phyloP scores from a whole-genome alignment of 495 filamentous ascomycete species.

The Antarctomyces pellizariae region DNA sequence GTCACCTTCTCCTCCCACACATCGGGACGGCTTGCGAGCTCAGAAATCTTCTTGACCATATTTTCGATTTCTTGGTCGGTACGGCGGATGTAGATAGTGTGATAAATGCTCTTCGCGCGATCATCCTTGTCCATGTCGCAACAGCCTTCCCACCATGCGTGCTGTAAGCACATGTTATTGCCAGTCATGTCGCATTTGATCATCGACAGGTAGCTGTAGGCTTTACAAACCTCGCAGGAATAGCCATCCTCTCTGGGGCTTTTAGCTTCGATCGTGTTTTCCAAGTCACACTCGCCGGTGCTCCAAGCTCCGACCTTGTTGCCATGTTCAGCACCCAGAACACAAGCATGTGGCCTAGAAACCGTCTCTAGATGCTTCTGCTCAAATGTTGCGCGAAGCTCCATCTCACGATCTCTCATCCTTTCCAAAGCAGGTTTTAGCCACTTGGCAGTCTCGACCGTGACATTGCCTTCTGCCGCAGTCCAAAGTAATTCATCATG shows the following conservation, averaged over 20 bases:
- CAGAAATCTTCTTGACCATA: constrained; percentile 52
- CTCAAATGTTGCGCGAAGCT: constrained; percentile 41
- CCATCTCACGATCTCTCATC: constrained; percentile 47
- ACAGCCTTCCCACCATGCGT: constrained; percentile 57
- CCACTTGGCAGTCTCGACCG: constrained; percentile 88
- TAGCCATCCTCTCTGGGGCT: constrained; percentile 77
- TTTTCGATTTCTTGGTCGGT: constrained; percentile 42
- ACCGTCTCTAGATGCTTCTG: constrained; percentile 33
- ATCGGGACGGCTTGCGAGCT: constrained; percentile 69
- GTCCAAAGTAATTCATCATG: constrained; percentile 93
- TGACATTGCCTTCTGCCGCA: constrained; percentile 47
- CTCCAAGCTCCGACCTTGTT: too few relatives aligned
- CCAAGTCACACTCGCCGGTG: constrained; percentile 13
- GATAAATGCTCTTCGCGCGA: constrained; percentile 34
- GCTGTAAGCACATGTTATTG: constrained; percentile 55
- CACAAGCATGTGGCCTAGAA: constrained; percentile 17
- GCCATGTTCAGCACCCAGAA: constrained; percentile 18
- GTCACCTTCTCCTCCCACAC: constrained; percentile 81
- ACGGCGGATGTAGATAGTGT: constrained; percentile 51
- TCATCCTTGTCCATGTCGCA: constrained; percentile 40
- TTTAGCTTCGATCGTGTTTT: constrained; percentile 19
- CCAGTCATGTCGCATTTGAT: constrained; percentile 59
- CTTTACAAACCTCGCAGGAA: constrained; percentile 79
- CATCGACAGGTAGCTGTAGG: constrained; percentile 74
- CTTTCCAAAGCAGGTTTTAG: constrained; percentile 67